Evolutionary conservation across 2,329 filamentous ascomycete genomes (phyloP), one percentile per base, ranked within the genome.

Genomic region (Diaporthe vaccinii): DNA sequence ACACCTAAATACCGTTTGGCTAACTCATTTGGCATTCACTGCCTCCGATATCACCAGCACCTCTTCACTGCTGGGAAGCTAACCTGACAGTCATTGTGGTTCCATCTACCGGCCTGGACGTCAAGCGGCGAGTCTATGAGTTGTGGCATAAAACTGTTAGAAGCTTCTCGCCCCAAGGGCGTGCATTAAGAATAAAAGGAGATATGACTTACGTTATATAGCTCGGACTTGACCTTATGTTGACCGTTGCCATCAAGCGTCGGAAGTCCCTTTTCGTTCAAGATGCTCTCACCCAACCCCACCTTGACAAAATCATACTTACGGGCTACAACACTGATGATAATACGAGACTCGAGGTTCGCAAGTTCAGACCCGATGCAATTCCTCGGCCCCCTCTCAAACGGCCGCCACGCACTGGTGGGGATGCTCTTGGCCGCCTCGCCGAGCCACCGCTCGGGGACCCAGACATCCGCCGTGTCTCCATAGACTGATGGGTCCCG

Each of bases 361-460:
- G 88, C 89, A 34, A 91, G 81, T 74, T 89, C 87, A 79, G 89
- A 87, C 0, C 89, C 90, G 49, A 91, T 86, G 77, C 89, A 91
- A 62, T 86, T 88, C 14, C 89, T 79, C 6, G 86, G 85, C 0
- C 89, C 89, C 36, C 86, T 84, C 77, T 88, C 87, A 78, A 91
- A 91, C 0, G 88, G 84, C 28, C 89, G 82, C 85, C 86, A 91
- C 1, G 89, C 88, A 49, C 84, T 83, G 2, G 80, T 74, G 14
- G 81, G 80, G 20, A 79, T 79, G n/a, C 67, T 75, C 76, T 25
- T 68, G 3, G 41, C 49, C 20, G 78, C 77, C 15, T 81, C 80
- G 2, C 80, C 78, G 2, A 84, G 78, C 84, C 85, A 87, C 2
- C 85, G 80, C 78, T 87, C 86, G 0, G 85, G 85, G 7, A 81